Base-by-base conservation (phyloP, 1,139 yeast genomes). In the Geotrichum histeridarum region DNA sequence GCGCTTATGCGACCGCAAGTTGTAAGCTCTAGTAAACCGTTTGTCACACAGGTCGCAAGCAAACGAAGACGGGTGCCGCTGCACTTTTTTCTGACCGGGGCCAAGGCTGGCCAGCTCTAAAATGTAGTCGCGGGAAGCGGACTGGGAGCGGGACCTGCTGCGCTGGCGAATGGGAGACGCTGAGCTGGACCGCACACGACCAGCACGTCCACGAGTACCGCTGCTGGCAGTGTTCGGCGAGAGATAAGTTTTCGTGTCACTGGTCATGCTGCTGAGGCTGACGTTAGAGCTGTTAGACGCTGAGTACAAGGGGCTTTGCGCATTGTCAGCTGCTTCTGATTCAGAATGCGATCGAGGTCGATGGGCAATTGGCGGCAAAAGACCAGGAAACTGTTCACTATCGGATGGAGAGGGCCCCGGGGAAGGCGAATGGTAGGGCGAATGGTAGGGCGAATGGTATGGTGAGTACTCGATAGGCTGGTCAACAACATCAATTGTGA, bases 11-110 rank as follows among this genome's bases (percentile, higher is more conserved):
- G 96, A 88, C 63, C 93, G 87, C 63, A 93, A 74, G 67, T 93
- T 93, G 70, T 93, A 93, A 0, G 96, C 96, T 57, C 98, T 73
- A 1, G 98, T 90, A 67, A 93, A 93, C 51, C 84, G 73, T 69
- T 89, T 90, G 46, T 84, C 91, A 70, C 99, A 93, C 51, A 86
- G 70, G 57, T 84, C 83, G 69, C 99, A 93, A 0, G 88, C 86
- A 68, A 82, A 90, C 15, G 84, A 80, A 32, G 91, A 80, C 0
- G 95, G 93, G 64, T 85, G 86, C 62, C 85, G 86, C 63, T 86
- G 91, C 2, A 80, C 77, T 37, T 86, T 73, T 62, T 78, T 81
- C 42, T 79, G 74, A 4, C 67, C 58, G 18, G 66, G 63, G 6
- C 51, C 36, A 63, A 57, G 3, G 67, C 70, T 14, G 3, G 73